Evolutionary conservation across 176 grass and related monocot species (phyloP), one percentile per base, ranked within the genome.

Genomic region (Cenchrus purpureus): DNA sequence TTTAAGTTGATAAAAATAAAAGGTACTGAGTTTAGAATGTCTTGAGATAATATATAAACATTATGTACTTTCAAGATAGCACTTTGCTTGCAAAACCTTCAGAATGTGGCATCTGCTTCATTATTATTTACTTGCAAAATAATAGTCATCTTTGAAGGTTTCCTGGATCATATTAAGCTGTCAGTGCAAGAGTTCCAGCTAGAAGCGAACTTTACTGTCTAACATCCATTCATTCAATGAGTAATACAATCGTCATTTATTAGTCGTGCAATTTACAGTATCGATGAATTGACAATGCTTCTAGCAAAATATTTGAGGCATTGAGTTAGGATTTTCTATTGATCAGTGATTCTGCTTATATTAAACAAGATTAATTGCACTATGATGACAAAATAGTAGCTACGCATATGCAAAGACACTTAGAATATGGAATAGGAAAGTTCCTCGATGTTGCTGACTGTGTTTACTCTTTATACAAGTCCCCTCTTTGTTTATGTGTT

Each of bases 101-200:
- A 32, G 22, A 79, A 64, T 60, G 19, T 25, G 10, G 28, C 53
- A n/a, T 58, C 9, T 20, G 8, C n/a, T 68, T 10, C 19, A 78
- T 77, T 25, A 58, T 59, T 4, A 77, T 76, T 57, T 55, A 66
- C 12, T 68, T 76, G 14, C 57, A 22, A 55, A 55, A 60, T 22
- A 60, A 10, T 60, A 22, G 22, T 64, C 3, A 64, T 31, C 12
- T 32, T 66, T 32, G 29, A 66, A 15, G 31, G 31, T 66, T 64
- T 64, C 31, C 58, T 60, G 58, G 19, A 31, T 64, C 61, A 14
- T 31, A 9, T 31, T 49, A 78, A 71, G 32, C 5, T 6, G 7
- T 17, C 0, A 9, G 7, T 17, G 7, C 65, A 77, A 69, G 10
- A 69, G 13, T 31, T 50, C 8, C 0, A 62, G 9, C 2, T 70